A percentile compares a stretch with the other conserved stretches of the same genome.
These are phyloP conservation scores for Phytophthora sojae DNA, from an alignment of 352 stramenopile species.

Conservation along the genomic window DNA sequence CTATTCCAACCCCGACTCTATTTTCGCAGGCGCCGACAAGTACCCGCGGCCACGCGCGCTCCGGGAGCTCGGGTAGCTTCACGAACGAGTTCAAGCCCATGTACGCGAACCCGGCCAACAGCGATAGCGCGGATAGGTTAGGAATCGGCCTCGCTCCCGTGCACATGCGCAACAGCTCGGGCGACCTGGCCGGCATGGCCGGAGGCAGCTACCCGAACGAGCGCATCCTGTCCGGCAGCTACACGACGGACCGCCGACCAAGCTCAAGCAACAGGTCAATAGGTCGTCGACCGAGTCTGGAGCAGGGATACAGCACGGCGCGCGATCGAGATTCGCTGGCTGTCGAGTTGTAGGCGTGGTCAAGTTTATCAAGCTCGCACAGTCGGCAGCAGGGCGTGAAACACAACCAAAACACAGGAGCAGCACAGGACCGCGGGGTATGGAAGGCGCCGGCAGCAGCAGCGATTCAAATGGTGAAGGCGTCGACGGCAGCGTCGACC, in stretches of 20 bases:
- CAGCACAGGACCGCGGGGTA: neutral
- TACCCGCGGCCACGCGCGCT: slow-evolving; percentile 15
- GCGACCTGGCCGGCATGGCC: slow-evolving; percentile 32
- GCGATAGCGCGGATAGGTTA: slow-evolving; percentile 35
- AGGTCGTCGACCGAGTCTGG: slow-evolving; percentile 33
- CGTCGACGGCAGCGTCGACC: slow-evolving; percentile 41
- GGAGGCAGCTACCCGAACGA: slow-evolving; percentile 34
- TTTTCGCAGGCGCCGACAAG: slow-evolving; percentile 21
- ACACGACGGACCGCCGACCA: slow-evolving; percentile 29
- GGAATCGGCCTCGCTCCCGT: slow-evolving; percentile 36
- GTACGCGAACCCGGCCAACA: slow-evolving; percentile 41
- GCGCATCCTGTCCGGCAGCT: slow-evolving; percentile 34
- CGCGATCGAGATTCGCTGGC: slow-evolving; percentile 39
- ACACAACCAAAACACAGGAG: slow-evolving; percentile 1
- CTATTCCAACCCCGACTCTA: slow-evolving; percentile 20
- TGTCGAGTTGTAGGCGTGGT: slow-evolving; percentile 42
- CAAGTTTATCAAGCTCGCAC: neutral
- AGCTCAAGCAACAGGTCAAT: slow-evolving; percentile 31
- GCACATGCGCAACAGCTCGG: slow-evolving; percentile 34
- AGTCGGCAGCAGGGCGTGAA: neutral
- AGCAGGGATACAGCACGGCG: slow-evolving; percentile 29
- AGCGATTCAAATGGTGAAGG: slow-evolving; percentile 1
- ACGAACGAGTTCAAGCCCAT: slow-evolving; percentile 38
- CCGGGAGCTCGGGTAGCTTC: slow-evolving; percentile 29
- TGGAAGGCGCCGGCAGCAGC: neutral